phyloP scores from a whole-genome alignment of 495 filamentous ascomycete species.

The Staphylotrichum tortipilum region DNA sequence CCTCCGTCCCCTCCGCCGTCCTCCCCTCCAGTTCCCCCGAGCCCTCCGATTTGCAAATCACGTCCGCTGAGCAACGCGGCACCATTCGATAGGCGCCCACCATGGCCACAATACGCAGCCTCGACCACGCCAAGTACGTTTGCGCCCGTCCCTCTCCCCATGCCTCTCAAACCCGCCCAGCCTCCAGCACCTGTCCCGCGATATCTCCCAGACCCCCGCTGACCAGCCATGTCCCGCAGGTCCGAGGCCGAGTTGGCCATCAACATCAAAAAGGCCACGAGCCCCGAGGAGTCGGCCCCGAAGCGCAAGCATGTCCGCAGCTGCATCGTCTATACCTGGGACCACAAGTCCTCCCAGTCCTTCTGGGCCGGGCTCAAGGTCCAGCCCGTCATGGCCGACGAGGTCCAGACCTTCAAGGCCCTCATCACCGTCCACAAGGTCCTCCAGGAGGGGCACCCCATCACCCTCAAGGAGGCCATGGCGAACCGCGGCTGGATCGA shows the following conservation, averaged over 20 bases:
- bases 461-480: constrained; percentile 81
- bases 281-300: constrained; percentile 86
- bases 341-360: constrained; percentile 91
- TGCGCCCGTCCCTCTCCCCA: background rate
- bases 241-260: constrained; percentile 89
- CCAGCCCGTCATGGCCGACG: constrained; percentile 93
- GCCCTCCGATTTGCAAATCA: background rate
- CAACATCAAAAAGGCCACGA: constrained; percentile 96
- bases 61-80: background rate
- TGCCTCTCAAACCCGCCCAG: background rate
- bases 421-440: constrained; percentile 93
- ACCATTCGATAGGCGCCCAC: constrained; percentile 19
- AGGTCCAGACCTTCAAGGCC: constrained; percentile 89
- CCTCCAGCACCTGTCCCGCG: background rate
- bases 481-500: constrained; percentile 85
- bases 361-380: constrained; percentile 99
- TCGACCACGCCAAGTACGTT: constrained; percentile 41
- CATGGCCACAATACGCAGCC: constrained; percentile 40
- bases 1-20: background rate
- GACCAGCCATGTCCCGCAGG: constrained; percentile 38
- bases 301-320: constrained; percentile 98
- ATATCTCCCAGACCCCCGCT: background rate
- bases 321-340: constrained; percentile 98
- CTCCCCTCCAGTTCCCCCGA: background rate
- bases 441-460: constrained; percentile 88